Percentiles rank a stretch among this genome's conserved stretches.
Evolutionary conservation across 805 yeast species (phyloP).

Genomic region (Metschnikowia amazonensis): DNA sequence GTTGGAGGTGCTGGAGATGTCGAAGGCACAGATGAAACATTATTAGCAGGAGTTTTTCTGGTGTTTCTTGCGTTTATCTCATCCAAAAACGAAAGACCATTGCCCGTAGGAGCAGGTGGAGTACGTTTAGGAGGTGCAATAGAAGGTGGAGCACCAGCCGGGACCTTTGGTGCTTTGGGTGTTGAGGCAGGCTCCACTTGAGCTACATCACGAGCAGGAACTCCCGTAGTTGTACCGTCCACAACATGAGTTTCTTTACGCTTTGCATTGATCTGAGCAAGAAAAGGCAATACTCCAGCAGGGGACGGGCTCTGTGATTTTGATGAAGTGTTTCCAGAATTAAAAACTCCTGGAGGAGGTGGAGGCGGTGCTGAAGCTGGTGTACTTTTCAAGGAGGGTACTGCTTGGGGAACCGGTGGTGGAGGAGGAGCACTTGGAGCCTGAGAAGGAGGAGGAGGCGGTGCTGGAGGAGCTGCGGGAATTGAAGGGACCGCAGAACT

Average conservation of each 20-base stretch:
- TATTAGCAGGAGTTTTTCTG: slow-evolving; percentile 9
- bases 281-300: slow-evolving; percentile 44
- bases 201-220: slow-evolving; percentile 8
- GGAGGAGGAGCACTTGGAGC: slow-evolving; percentile 21
- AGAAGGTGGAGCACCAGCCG: slow-evolving; percentile 30
- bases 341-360: slow-evolving; percentile 8
- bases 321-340: slow-evolving; percentile 4
- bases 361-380: slow-evolving; percentile 23
- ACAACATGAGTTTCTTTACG: slow-evolving; percentile 46
- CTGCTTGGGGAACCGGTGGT: slow-evolving; percentile 13
- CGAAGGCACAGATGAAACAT: slow-evolving; percentile 22
- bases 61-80: slow-evolving; percentile 7
- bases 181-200: background rate
- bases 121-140: slow-evolving; percentile 42
- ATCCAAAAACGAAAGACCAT: slow-evolving; percentile 7
- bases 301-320: slow-evolving; percentile 21
- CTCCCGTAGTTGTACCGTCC: slow-evolving; percentile 24
- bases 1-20: slow-evolving; percentile 16
- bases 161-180: slow-evolving; percentile 7
- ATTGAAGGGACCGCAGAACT: slow-evolving; percentile 17
- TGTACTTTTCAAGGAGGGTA: slow-evolving; percentile 21
- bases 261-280: slow-evolving; percentile 47
- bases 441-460: slow-evolving; percentile 12
- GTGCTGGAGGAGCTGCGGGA: slow-evolving; percentile 21
- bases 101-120: slow-evolving; percentile 22